Base-by-base conservation (phyloP, 345 rosid genomes). In the Acer yangbiense region DNA sequence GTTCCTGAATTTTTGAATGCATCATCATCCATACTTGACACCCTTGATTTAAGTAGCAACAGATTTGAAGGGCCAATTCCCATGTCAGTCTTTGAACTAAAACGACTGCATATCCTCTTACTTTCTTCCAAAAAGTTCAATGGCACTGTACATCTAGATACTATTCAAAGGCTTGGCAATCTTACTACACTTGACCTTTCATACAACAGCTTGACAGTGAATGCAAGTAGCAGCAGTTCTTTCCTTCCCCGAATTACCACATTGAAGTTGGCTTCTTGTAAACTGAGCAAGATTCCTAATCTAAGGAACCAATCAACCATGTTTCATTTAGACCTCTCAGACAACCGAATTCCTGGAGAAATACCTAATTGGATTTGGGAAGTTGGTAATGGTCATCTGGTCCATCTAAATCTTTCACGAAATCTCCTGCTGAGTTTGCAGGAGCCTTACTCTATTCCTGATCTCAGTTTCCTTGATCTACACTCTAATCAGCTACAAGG, bases 111-210 rank as follows among this genome's bases (percentile, higher is more conserved):
- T 7, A 44, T 74, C 21, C 86, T 88, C 10, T 0, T 16, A 1
- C 86, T 87, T 65, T 77, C 87, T 54, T 88, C 41, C 77, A 91
- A 91, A 82, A 89, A 78, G 16, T 81, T 89, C 81, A 85, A 55
- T 21, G 89, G 86, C 32, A 69, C 84, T 0, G 35, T 88, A 25
- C 63, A 32, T 0, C 66, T 88, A 12, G 54, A 65, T 43, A 1
- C 0, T 17, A 14, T 88, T 71, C 72, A 12, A 17, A 55, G 17
- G 20, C 83, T 87, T 69, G 0, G 0, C 21, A 80, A 82, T 61
- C 88, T 85, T 21, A 66, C 85, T 1, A 60, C 1, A 0, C 85
- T 85, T 44, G 86, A 81, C 27, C 89, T 89, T 13, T 88, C 95
- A 0, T 44, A 80, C 85, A 89, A 87, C 64, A 10, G 1, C 7